Evolutionary conservation across 1,284 basidiomycete genomes (phyloP).

Genomic region (Schizophyllum amplum): DNA sequence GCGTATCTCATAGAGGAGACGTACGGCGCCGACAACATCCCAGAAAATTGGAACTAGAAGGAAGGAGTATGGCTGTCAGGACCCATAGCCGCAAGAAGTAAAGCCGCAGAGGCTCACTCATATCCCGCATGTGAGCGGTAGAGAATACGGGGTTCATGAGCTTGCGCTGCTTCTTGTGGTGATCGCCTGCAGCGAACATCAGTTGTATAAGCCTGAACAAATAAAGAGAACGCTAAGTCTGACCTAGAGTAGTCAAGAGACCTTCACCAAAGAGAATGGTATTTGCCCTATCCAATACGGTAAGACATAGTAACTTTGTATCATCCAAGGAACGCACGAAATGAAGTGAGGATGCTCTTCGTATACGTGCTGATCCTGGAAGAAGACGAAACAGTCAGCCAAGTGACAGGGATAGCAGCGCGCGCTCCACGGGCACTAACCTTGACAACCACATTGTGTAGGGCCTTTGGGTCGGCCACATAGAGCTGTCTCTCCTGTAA

Average conservation of each 20-base stretch:
- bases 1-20: background rate
- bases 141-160: slow-evolving; percentile 39
- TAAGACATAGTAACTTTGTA: background rate
- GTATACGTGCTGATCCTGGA: background rate
- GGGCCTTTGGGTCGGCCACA: background rate
- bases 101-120: background rate
- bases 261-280: background rate
- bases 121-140: background rate
- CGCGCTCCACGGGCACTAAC: background rate
- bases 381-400: too few species aligned
- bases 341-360: background rate
- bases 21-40: background rate
- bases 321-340: background rate
- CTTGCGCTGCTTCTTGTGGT: slow-evolving; percentile 35
- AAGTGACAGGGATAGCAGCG: background rate
- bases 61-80: too few species aligned
- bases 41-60: background rate
- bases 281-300: background rate
- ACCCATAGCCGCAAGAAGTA: too few species aligned
- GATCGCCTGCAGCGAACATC: slow-evolving; percentile 29
- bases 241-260: background rate
- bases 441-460: background rate
- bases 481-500: background rate
- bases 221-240: background rate
- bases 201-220: background rate